phyloP scores from a whole-genome alignment of 139 green algal species.

The Haematococcus lacustris region DNA sequence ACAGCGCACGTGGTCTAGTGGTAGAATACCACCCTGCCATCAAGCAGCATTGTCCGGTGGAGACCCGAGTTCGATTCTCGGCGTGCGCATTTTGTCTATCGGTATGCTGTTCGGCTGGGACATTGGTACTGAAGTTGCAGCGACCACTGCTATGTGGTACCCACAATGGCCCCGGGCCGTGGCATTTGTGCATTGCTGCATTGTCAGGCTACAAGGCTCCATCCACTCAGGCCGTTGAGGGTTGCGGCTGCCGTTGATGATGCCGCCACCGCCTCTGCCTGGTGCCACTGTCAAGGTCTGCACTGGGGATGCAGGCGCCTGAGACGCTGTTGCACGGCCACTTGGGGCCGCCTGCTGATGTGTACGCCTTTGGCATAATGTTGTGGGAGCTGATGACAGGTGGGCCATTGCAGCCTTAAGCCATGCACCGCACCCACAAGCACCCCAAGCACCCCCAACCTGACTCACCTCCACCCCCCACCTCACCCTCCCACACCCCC shows the following conservation, averaged over 20 bases:
- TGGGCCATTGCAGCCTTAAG: neutral
- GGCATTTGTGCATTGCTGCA: neutral
- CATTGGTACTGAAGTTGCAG: too few relatives aligned
- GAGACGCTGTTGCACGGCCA: neutral
- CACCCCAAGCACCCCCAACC: neutral
- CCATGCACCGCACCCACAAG: neutral
- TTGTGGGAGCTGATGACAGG: slow-evolving; percentile 30
- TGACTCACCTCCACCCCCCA: neutral
- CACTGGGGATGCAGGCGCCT: slow-evolving; percentile 2
- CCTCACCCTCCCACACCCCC: neutral
- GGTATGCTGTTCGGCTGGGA: too few relatives aligned
- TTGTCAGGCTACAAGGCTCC: neutral
- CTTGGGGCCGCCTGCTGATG: slow-evolving; percentile 10
- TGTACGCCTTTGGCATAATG: slow-evolving; percentile 26
- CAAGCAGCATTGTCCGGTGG: too few relatives aligned
- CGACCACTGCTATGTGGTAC: neutral
- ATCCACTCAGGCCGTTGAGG: neutral
- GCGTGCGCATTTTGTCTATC: too few relatives aligned
- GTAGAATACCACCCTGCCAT: neutral
- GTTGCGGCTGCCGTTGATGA: neutral
- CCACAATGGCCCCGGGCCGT: neutral
- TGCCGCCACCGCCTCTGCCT: too few relatives aligned
- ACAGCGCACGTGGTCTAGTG: neutral
- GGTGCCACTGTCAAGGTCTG: too few relatives aligned
- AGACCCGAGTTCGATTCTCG: too few relatives aligned